phyloP scores from a whole-genome alignment of 495 filamentous ascomycete species.

The Xylaria grammica region DNA sequence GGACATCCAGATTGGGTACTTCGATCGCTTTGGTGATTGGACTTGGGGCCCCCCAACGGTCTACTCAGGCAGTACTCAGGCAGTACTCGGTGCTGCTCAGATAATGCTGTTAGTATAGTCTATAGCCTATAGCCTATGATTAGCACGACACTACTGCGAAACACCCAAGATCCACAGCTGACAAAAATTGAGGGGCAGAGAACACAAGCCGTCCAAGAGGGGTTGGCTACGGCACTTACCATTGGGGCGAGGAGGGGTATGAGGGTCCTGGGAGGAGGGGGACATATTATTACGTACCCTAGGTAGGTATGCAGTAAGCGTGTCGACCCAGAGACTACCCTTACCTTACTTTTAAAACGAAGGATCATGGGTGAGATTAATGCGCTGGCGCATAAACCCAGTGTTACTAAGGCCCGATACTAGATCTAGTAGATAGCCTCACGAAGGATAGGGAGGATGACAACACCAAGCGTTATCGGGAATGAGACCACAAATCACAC shows the following conservation, averaged over 20 bases:
- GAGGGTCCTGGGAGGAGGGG: no score
- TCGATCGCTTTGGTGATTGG: neutral
- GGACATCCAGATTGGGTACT: no score
- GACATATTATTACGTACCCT: no score
- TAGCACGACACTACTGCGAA: conserved; percentile 16
- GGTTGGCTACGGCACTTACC: neutral
- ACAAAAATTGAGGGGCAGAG: conserved; percentile 14
- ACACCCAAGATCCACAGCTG: conserved; percentile 13
- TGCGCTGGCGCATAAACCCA: conserved; percentile 11
- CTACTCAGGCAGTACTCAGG: no score
- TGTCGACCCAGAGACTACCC: conserved; percentile 10
- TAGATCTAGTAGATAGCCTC: neutral
- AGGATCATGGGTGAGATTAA: conserved; percentile 19
- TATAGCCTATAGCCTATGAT: neutral
- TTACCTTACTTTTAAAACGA: conserved; percentile 5
- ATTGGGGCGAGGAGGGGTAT: conserved; percentile 6
- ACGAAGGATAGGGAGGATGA: conserved; percentile 2
- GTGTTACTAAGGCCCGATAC: neutral
- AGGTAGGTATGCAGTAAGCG: conserved; percentile 2
- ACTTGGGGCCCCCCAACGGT: neutral
- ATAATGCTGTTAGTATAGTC: no score
- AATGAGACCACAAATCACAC: neutral
- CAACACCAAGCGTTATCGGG: neutral
- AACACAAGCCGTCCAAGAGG: neutral
- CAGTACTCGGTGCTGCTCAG: no score